A percentile compares a stretch with the other conserved stretches of the same genome.
Conservation (phyloP, 148 eudicot genomes). For the Arbutus unedo region DNA sequence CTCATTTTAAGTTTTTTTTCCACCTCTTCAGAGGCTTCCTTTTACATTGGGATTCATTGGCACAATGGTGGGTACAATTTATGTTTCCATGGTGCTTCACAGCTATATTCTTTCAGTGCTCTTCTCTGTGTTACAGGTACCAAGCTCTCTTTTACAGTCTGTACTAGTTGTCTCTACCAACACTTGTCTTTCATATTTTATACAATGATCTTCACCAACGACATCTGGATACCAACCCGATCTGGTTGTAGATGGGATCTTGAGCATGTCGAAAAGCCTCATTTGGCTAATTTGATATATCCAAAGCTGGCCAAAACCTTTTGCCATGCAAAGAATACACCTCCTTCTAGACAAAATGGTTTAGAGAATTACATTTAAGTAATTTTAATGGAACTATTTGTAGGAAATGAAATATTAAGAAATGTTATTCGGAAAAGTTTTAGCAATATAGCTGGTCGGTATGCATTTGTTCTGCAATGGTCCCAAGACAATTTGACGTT, state of each 20-base stretch:
- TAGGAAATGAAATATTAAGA: neutral
- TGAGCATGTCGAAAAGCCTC: neutral
- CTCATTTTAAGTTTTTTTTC: neutral
- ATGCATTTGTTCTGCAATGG: neutral
- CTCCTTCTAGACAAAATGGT: neutral
- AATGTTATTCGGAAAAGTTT: neutral
- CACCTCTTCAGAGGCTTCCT: slow-evolving; percentile 46
- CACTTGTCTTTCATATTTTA: neutral
- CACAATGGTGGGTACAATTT: slow-evolving; percentile 57
- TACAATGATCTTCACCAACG: neutral
- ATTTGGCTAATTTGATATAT: neutral
- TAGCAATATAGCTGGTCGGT: neutral
- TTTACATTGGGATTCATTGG: slow-evolving; percentile 53
- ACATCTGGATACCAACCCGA: neutral
- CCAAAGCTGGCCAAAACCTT: neutral
- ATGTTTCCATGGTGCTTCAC: slow-evolving; percentile 62
- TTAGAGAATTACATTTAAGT: neutral
- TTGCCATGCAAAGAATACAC: neutral
- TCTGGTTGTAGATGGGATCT: neutral
- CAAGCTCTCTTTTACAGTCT: neutral
- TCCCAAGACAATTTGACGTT: neutral
- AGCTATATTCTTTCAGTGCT: slow-evolving; percentile 56
- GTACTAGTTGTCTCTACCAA: neutral
- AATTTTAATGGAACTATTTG: neutral
- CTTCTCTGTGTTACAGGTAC: slow-evolving; percentile 61